Conservation (phyloP, 2,329 filamentous ascomycete species). For the Fusarium citri region DNA sequence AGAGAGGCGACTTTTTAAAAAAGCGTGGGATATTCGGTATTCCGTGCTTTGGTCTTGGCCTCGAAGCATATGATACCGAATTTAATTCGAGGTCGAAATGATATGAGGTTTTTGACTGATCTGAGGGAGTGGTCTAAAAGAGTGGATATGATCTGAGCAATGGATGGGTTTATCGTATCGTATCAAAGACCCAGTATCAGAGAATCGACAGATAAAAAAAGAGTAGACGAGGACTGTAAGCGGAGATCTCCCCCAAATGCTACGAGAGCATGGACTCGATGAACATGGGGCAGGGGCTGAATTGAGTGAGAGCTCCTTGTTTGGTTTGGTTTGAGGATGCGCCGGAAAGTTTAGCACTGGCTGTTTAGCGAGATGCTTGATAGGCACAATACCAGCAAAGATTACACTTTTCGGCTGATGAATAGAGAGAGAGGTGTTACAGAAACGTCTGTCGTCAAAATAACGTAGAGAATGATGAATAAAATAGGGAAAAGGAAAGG, state of each 20-base stretch:
- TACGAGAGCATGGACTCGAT: slow-evolving; percentile 23
- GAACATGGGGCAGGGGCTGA: not conserved
- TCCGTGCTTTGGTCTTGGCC: slow-evolving; percentile 5
- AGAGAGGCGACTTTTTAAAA: slow-evolving; percentile 6
- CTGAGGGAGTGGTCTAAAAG: slow-evolving; percentile 1
- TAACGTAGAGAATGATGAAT: not conserved
- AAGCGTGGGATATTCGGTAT: slow-evolving; percentile 5
- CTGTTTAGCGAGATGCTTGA: slow-evolving; percentile 2
- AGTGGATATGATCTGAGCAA: slow-evolving; percentile 36
- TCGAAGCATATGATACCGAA: slow-evolving; percentile 17
- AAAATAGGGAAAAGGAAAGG: not conserved
- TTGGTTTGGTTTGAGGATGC: slow-evolving; percentile 28
- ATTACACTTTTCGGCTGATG: not conserved
- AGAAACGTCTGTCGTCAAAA: not conserved
- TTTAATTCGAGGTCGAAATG: slow-evolving; percentile 4
- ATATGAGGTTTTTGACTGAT: slow-evolving; percentile 26
- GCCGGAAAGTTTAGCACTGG: slow-evolving; percentile 32
- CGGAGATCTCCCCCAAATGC: slow-evolving; percentile 32
- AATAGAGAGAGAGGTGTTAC: not conserved
- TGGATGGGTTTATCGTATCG: slow-evolving; percentile 30
- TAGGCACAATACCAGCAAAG: not conserved
- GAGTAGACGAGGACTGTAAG: slow-evolving; percentile 14
- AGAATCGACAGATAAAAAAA: slow-evolving; percentile 30
- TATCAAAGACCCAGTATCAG: slow-evolving; percentile 2
- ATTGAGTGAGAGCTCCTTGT: not conserved